Evolutionary conservation across 1,284 basidiomycete genomes (phyloP), one percentile per base, ranked within the genome.

Genomic region (Ceratobasidium sp.): DNA sequence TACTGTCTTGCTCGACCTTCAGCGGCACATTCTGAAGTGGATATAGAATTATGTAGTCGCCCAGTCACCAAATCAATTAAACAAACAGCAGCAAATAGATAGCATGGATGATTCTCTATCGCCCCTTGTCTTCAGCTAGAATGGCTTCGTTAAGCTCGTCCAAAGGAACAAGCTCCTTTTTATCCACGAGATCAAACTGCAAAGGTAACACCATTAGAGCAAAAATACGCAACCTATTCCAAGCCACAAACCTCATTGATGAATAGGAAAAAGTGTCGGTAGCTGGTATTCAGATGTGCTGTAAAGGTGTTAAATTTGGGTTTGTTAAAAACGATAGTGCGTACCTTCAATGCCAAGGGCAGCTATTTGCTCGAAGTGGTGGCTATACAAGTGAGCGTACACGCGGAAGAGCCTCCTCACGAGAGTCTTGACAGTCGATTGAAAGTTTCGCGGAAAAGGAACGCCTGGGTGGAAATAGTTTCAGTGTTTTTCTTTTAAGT

Each of bases 201-300:
- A n/a, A n/a, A 3, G 70, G 41, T 45, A 10, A 14, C 30, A 32
- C 3, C 12, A 12, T 28, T 21, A 14, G 30, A 55, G 32, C 1
- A 16, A 21, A 34, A 46, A 65, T 8, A 41, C 8, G 30, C 36
- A 53, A 36, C 34, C 18, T 1, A 26, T 1, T 18, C 12, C 28
- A 28, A 16, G 30, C 64, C 34, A 77, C 82, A 77, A 79, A 93
- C 94, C 86, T 99, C 97, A 77, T 94, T 91, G 75, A 98, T 89
- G 80, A 99, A 98, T 58, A 99, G 85, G 83, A 98, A 92, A 84
- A 99, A 99, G 83, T 99, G 97, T 34, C 94, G 89, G 81, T 99
- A 99, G 79, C 96, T 98, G 2, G 97, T 99, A 82, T 99, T 99
- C 77, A 99, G 86, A 81, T 99, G 97, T 0, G 97, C 97, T 97